phyloP scores from a whole-genome alignment of 2,329 filamentous ascomycete genomes.

The Dactylellina drechsleri region DNA sequence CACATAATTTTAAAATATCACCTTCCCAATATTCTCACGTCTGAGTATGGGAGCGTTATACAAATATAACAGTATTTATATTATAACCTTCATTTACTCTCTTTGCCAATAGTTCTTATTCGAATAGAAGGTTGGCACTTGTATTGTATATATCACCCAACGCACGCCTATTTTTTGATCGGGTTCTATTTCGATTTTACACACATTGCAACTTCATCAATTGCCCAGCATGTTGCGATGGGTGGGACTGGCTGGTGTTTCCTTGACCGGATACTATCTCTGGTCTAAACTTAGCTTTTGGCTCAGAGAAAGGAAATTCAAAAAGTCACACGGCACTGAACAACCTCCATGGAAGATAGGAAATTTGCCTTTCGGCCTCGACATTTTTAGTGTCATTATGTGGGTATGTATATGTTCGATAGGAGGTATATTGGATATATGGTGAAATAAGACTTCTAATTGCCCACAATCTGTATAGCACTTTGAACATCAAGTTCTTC shows the following conservation, averaged over 20 bases:
- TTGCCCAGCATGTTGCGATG: constrained; percentile 38
- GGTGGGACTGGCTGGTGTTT: constrained; percentile 36
- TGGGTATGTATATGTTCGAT: constrained; percentile 31
- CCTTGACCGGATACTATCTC: constrained; percentile 37
- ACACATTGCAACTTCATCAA: too few relatives aligned
- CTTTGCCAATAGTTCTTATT: too few relatives aligned
- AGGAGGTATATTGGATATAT: not conserved
- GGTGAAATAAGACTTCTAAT: not conserved
- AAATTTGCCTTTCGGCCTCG: constrained; percentile 34
- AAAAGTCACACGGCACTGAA: constrained; percentile 30
- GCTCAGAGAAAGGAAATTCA: constrained; percentile 39
- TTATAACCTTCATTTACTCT: too few relatives aligned
- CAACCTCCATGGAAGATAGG: constrained; percentile 16
- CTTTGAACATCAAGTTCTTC: constrained; percentile 41
- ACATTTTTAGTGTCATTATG: constrained; percentile 42
- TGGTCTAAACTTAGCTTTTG: constrained; percentile 35
- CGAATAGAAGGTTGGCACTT: not conserved
- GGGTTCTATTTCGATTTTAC: not conserved
- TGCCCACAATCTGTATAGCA: constrained; percentile 6
- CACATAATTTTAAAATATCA: too few relatives aligned
- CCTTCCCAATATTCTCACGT: too few relatives aligned
- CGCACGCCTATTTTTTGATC: not conserved
- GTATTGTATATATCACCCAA: not conserved
- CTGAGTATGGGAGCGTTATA: too few relatives aligned
- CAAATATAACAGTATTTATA: too few relatives aligned